Base-by-base conservation (phyloP, 2,329 filamentous ascomycete genomes). In the Cyphellophora attinorum region DNA sequence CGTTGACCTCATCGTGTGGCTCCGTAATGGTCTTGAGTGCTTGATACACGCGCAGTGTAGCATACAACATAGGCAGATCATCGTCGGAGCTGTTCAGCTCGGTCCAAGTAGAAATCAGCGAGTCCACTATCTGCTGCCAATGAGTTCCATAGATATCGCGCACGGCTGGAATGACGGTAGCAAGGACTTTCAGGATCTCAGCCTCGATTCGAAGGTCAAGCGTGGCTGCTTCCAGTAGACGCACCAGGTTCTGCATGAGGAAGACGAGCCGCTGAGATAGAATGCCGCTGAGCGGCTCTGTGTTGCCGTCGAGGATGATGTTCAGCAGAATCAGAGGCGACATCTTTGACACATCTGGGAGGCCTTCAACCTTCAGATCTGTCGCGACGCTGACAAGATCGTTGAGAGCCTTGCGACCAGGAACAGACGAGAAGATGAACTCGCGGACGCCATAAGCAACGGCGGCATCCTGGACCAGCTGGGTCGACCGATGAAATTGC, bases 81-180 rank as follows among this genome's bases (percentile, higher is more conserved):
- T 64, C 55, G 11, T 75, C 65, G 5, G 66, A 62, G 2, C 57
- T 55, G 8, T 54, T 54, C 1, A 62, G 65, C 3, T 64, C 61
- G 3, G 62, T 59, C 76, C 79, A 83, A 1, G 76, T 58, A 5
- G 61, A 57, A 8, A 70, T 60, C 40, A 79, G 72, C 32, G 76
- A 72, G 19, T 72, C 64, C 12, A 85, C 58, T 0, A 70, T 58
- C 31, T 72, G 72, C 33, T 79, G 72, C 91, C 91, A 98, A 52
- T 94, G 84, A 0, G 82, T 75, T 1, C 89, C 91, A 49, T 94
- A 95, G 1, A 94, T 76, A 30, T 86, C 81, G 39, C 76, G 73
- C 48, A 95, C 79, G 27, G 72, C 72, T 2, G 84, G 83, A 0
- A 95, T 58, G 3, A 94, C 61, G 3, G 65, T 59, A 2, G 58